Evolutionary conservation across 2,329 filamentous ascomycete species (phyloP), one percentile per base, ranked within the genome.

Genomic region (Clonostachys chloroleuca): DNA sequence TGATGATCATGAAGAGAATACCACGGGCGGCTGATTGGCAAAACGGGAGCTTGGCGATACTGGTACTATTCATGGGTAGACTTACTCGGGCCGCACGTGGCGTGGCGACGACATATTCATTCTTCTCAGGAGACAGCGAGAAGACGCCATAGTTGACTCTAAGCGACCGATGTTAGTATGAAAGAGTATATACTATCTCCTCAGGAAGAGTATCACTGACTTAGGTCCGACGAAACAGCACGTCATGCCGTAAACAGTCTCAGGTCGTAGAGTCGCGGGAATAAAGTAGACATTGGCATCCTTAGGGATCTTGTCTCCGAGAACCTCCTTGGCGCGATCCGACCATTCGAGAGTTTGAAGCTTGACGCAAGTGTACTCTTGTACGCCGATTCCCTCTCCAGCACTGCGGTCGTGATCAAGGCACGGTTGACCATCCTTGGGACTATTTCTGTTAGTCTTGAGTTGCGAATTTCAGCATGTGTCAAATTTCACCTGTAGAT

Each of bases 171-270:
- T 17, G 16, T 17, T 42, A 17, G 24, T 42, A 17, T n/a, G 40
- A 42, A 42, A 42, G 16, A n/a, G 40, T 2, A 24, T 13, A 24
- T 18, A 4, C 24, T 10, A 42, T 18, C 12, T 17, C 18, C 40
- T 42, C 9, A 13, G 36, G 24, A 10, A 30, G 24, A 30, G 24
- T 30, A 30, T 30, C 24, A 30, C 24, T 30, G 24, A 30, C 47
- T 87, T 88, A 10, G 94, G 92, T 5, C 91, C 89, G 43, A 99
- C 89, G 58, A 97, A 99, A 66, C 92, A 96, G 71, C 89, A 95
- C 5, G 85, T 95, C 69, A 97, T 94, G 39, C 95, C 95, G 64
- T 97, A 99, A 92, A 99, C 97, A 35, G 94, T 99, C 75, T 99
- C 94, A 3, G 94, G 90, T 52, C 94, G 81, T 51, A 99, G 79